These are phyloP conservation scores for Phoenix dactylifera DNA, from an alignment of 176 grass and related monocot genomes.

Conservation along the genomic window DNA sequence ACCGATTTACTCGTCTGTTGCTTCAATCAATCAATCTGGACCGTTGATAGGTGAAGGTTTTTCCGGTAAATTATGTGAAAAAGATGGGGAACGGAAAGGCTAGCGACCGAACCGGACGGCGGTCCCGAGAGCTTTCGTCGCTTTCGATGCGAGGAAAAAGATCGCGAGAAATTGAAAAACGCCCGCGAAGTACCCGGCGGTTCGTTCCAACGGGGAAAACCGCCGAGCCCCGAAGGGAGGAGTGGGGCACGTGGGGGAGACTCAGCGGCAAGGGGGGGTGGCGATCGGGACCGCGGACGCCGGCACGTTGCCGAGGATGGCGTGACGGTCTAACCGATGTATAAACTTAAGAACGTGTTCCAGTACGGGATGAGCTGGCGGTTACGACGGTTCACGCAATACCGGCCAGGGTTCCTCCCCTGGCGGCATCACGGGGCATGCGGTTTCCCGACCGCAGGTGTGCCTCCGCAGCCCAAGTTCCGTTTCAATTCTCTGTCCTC, in stretches of 20 bases:
- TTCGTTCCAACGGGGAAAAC: slow-evolving; percentile 18
- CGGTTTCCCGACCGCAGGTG: too few relatives aligned
- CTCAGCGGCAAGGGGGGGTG: rapidly evolving
- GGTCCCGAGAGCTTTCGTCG: too few relatives aligned
- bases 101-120: too few relatives aligned
- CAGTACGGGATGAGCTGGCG: slow-evolving; percentile 4
- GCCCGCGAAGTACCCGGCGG: background rate
- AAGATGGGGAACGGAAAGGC: too few relatives aligned
- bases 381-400: background rate
- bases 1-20: background rate
- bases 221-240: slow-evolving; percentile 2
- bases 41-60: background rate
- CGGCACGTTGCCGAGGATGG: slow-evolving; percentile 16
- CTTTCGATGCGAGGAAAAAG: too few relatives aligned
- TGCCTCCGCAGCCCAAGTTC: too few relatives aligned
- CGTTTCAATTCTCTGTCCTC: too few relatives aligned
- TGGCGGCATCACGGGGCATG: slow-evolving; percentile 1
- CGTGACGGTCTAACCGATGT: slow-evolving; percentile 4
- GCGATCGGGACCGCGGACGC: background rate
- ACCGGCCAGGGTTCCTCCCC: background rate
- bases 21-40: too few relatives aligned
- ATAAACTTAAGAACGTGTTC: background rate
- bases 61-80: background rate
- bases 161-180: too few relatives aligned
- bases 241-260: slow-evolving; percentile 6